These are phyloP conservation scores for Prunus persica DNA, from an alignment of 306 rosid species.

Conservation along the genomic window DNA sequence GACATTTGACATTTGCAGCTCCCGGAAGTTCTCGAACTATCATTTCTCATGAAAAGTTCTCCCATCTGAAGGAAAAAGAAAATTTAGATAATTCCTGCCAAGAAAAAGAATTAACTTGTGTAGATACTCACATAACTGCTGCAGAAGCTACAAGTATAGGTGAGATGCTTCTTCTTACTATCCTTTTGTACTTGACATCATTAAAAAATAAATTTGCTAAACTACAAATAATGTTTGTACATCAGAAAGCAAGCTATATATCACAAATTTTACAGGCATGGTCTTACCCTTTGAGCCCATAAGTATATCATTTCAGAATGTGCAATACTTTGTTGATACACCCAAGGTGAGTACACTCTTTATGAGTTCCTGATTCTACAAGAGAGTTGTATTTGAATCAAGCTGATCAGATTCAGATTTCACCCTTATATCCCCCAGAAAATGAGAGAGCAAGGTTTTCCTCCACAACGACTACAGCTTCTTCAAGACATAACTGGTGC, in stretches of 20 bases:
- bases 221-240: background rate
- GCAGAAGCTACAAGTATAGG: constrained; percentile 5
- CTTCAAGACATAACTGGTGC: constrained; percentile 35
- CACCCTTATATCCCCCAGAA: constrained; percentile 10
- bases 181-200: too few relatives aligned
- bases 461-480: constrained; percentile 21
- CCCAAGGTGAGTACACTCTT: constrained; percentile 21
- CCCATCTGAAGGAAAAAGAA: constrained; percentile 36
- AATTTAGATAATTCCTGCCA: background rate
- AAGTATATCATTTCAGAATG: constrained; percentile 30
- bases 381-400: background rate
- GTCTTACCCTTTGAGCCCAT: constrained; percentile 27
- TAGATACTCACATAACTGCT: background rate
- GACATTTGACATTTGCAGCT: constrained; percentile 29
- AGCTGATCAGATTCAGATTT: background rate
- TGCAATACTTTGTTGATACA: constrained; percentile 31
- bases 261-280: background rate
- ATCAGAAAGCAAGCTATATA: too few relatives aligned
- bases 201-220: background rate
- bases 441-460: constrained; percentile 22
- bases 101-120: constrained; percentile 8
- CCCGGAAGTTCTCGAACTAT: constrained; percentile 44
- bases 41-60: constrained; percentile 33
- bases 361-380: background rate
- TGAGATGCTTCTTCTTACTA: background rate